Base-by-base conservation (phyloP, 305 asterid genomes). In the Plantago rigida region DNA sequence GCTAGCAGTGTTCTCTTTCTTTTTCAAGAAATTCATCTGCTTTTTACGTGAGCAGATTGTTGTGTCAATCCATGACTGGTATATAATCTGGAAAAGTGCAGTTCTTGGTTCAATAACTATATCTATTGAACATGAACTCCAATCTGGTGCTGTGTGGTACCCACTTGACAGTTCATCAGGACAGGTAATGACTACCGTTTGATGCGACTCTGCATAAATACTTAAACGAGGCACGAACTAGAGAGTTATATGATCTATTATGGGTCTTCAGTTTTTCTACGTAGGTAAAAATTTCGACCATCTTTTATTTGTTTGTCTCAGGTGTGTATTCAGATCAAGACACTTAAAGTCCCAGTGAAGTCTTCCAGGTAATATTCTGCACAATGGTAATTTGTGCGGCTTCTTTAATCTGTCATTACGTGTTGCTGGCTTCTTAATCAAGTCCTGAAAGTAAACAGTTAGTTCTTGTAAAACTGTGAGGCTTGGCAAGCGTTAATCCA, bases 21-120 rank as follows among this genome's bases (percentile, higher is more conserved):
- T 64, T 67, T 28, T 36, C 61, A 22, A 22, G 2, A 2, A 22
- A 22, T 75, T 61, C 65, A n/a, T 29, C 68, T 72, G 44, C 75
- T 67, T 72, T 31, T 65, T 22, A 22, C 26, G 59, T 76, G 72
- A 75, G 66, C 99, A 92, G 99, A 85, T 93, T 68, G 83, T 70
- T 69, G 96, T 93, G 77, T 84, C 99, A 41, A 82, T 93, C 60
- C 82, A 87, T 85, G 99, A 93, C 72, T 93, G 99, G 99, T 97
- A 93, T 79, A 89, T 93, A 77, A 81, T 93, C 73, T 93, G 99
- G 99, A 89, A 89, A 83, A 89, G 90, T 84, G 86, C 99, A 69
- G 95, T 93, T 73, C 99, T 93, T 79, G 99, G 99, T 67, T 82
- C 97, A 12, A 95, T 74, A 60, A 78, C 76, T 41, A 77, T 93